Evolutionary conservation across 1,139 yeast genomes (phyloP).

Genomic region (Taphrina flavorubra): DNA sequence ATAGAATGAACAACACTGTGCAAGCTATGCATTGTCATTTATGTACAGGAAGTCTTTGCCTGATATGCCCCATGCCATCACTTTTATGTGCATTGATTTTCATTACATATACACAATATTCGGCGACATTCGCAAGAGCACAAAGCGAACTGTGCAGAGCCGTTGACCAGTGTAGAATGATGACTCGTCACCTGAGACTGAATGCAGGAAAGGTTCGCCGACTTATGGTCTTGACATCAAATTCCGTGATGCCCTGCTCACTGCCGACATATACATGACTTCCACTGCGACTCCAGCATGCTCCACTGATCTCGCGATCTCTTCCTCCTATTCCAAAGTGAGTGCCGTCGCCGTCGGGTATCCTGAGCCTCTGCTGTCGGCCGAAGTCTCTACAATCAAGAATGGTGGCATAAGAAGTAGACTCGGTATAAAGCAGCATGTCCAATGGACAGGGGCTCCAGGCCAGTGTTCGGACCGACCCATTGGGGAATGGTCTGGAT

Average conservation of each 20-base stretch:
- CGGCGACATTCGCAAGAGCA: no score
- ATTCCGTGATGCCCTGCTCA: conserved; percentile 37
- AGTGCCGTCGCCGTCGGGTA: conserved; percentile 32
- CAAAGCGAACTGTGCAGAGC: no score
- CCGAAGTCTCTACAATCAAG: conserved; percentile 34
- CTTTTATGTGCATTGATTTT: not conserved
- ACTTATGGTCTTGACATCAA: conserved; percentile 13
- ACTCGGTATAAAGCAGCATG: conserved; percentile 33
- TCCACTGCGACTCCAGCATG: conserved; percentile 34
- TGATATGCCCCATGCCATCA: no score
- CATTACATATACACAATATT: not conserved
- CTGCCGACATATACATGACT: conserved; percentile 25
- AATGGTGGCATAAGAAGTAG: conserved; percentile 31
- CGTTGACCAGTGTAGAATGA: no score
- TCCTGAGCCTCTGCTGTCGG: conserved; percentile 16
- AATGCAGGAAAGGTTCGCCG: conserved; percentile 24
- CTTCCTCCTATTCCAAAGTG: conserved; percentile 35
- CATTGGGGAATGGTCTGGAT: conserved; percentile 25
- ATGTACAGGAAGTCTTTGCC: no score
- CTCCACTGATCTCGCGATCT: conserved; percentile 38
- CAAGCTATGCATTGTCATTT: no score
- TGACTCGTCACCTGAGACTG: not conserved
- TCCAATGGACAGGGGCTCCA: conserved; percentile 34
- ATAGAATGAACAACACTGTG: no score
- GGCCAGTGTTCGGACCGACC: conserved; percentile 25